A percentile compares a stretch with the other conserved stretches of the same genome.
These are phyloP conservation scores for Uncinocarpus reesii DNA, from an alignment of 2,329 filamentous ascomycete genomes.

Conservation along the genomic window DNA sequence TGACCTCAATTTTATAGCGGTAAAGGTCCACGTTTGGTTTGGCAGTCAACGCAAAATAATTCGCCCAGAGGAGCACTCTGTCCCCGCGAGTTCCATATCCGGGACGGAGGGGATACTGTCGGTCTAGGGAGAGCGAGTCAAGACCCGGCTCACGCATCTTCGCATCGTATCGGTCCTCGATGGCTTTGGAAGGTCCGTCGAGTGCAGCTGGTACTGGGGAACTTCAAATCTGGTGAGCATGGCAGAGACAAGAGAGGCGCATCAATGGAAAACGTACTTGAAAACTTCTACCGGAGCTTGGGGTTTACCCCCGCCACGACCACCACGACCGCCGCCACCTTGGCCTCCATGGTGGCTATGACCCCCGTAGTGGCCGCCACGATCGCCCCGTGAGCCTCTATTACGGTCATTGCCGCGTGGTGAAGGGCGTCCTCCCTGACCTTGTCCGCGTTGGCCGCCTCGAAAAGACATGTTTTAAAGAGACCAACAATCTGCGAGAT, in stretches of 20 bases:
- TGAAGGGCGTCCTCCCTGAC: too few relatives aligned
- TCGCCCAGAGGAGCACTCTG: conserved; percentile 29
- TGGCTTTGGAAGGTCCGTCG: conserved; percentile 21
- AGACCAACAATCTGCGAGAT: too few relatives aligned
- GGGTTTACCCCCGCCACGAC: conserved; percentile 21
- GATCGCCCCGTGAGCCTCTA: not conserved
- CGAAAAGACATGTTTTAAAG: too few relatives aligned
- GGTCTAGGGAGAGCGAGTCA: conserved; percentile 13
- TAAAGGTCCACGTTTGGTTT: conserved; percentile 25
- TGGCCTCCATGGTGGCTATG: conserved; percentile 20
- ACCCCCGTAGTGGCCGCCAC: conserved; percentile 14
- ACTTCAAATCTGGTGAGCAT: not conserved
- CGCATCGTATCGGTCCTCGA: conserved; percentile 23
- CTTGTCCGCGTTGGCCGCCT: too few relatives aligned
- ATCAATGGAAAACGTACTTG: conserved; percentile 18
- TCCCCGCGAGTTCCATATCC: conserved; percentile 30
- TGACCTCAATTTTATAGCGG: conserved; percentile 34
- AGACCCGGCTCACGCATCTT: conserved; percentile 14
- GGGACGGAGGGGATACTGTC: conserved; percentile 28
- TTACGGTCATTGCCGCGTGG: too few relatives aligned
- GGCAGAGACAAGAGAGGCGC: conserved; percentile 10
- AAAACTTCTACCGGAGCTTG: conserved; percentile 14
- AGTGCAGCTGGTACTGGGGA: not conserved
- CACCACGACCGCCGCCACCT: conserved; percentile 22
- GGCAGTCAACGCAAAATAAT: conserved; percentile 32